Conservation (phyloP, 345 rosid genomes). For the Orychophragmus violaceus region DNA sequence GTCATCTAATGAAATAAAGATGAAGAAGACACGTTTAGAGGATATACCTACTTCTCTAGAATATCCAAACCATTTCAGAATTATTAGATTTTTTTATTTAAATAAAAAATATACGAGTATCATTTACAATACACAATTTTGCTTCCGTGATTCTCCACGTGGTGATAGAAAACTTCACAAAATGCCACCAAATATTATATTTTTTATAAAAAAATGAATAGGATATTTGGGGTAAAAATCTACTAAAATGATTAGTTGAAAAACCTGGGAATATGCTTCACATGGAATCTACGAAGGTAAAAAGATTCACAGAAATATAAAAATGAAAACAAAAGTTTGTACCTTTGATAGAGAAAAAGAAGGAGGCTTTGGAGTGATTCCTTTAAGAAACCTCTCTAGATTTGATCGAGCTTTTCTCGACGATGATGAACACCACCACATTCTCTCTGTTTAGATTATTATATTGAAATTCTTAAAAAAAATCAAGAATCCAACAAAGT, state of each 20-base stretch:
- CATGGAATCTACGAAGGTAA: not conserved
- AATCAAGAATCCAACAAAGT: not conserved
- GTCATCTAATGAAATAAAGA: not conserved
- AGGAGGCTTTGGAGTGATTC: slow-evolving; percentile 47
- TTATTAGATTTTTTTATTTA: not conserved
- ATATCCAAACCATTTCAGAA: slow-evolving; percentile 9
- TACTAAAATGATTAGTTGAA: not conserved
- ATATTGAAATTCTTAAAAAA: not conserved
- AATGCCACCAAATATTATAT: too few relatives aligned
- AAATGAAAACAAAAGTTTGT: not conserved
- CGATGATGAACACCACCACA: slow-evolving; percentile 27
- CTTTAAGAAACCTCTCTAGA: slow-evolving; percentile 42
- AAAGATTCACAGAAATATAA: not conserved
- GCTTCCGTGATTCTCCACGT: slow-evolving; percentile 4
- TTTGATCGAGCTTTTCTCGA: slow-evolving; percentile 25
- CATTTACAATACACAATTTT: not conserved
- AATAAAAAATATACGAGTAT: not conserved
- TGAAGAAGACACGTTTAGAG: slow-evolving; percentile 5
- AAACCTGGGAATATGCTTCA: not conserved
- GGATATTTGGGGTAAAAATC: not conserved
- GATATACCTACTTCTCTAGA: slow-evolving; percentile 19
- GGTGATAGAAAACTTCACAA: not conserved
- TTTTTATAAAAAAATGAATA: too few relatives aligned
- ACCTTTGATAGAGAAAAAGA: slow-evolving; percentile 46
- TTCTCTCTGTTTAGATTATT: not conserved